Evolutionary conservation across 2,329 filamentous ascomycete species (phyloP).

Genomic region (Calycina herbarum): DNA sequence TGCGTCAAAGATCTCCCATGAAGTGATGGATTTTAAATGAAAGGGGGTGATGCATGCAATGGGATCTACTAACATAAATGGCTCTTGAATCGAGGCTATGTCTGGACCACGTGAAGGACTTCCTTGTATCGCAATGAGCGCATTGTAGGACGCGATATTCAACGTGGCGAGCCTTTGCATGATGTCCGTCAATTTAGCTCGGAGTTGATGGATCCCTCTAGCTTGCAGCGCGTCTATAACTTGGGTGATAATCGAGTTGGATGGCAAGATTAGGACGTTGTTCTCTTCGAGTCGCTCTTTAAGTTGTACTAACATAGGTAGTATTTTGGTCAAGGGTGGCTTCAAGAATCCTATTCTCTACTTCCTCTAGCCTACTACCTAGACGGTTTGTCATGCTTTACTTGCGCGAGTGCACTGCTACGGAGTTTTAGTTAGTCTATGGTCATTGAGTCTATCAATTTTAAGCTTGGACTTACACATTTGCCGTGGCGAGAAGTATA

Average conservation of each 20-base stretch:
- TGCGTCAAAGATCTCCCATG: background rate
- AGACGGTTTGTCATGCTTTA: too few relatives aligned
- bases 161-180: constrained; percentile 14
- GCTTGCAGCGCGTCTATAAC: background rate
- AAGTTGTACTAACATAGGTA: too few relatives aligned
- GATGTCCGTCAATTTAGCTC: constrained; percentile 14
- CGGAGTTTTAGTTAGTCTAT: too few relatives aligned
- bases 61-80: constrained; percentile 16
- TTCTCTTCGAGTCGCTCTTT: background rate
- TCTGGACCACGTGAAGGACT: constrained; percentile 11
- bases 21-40: background rate
- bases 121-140: constrained; percentile 13
- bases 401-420: too few relatives aligned
- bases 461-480: too few relatives aligned
- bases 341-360: too few relatives aligned
- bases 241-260: background rate
- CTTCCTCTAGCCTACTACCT: too few relatives aligned
- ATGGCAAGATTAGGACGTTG: background rate
- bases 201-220: constrained; percentile 13
- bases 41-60: background rate
- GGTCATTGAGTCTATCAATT: too few relatives aligned
- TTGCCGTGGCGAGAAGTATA: too few relatives aligned
- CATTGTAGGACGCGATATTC: constrained; percentile 14
- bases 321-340: too few relatives aligned
- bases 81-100: constrained; percentile 14